Evolutionary conservation across 225 moss, liverwort and hornwort species (phyloP).

Genomic region (Straminergon stramineum): DNA sequence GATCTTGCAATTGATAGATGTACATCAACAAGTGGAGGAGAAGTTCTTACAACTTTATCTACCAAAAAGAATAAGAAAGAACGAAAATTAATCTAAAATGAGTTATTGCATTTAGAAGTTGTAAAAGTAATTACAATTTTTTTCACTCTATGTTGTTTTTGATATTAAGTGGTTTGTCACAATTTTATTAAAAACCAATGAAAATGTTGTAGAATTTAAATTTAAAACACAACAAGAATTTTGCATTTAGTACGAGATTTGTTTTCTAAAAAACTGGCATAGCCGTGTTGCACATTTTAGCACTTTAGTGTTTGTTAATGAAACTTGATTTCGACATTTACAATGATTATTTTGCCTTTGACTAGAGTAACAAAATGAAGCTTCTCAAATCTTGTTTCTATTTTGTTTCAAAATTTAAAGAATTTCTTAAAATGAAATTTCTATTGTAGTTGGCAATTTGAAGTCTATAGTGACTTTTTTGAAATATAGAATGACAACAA

Average conservation of each 20-base stretch:
- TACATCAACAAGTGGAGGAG: not conserved
- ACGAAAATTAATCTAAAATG: not conserved
- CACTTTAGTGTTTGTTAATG: not conserved
- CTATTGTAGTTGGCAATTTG: not conserved
- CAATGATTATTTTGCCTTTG: not conserved
- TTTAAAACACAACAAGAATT: not conserved
- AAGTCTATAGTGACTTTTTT: rapidly evolving
- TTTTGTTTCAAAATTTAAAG: too few relatives aligned
- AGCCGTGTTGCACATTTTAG: not conserved
- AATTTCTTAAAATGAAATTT: not conserved
- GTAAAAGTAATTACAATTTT: not conserved
- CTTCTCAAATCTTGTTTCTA: not conserved
- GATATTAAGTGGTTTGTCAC: not conserved
- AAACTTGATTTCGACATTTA: not conserved
- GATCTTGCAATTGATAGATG: not conserved
- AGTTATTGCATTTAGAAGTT: not conserved
- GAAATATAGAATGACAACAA: not conserved
- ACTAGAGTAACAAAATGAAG: not conserved
- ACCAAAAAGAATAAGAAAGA: not conserved
- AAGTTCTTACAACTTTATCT: not conserved
- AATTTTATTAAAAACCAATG: not conserved
- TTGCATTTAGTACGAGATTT: not conserved
- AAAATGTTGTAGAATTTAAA: not conserved
- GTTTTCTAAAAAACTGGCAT: not conserved
- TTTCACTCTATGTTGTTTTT: not conserved